Evolutionary conservation across 164 flowering plant species (phyloP).

Genomic region (Vitis cinerea): DNA sequence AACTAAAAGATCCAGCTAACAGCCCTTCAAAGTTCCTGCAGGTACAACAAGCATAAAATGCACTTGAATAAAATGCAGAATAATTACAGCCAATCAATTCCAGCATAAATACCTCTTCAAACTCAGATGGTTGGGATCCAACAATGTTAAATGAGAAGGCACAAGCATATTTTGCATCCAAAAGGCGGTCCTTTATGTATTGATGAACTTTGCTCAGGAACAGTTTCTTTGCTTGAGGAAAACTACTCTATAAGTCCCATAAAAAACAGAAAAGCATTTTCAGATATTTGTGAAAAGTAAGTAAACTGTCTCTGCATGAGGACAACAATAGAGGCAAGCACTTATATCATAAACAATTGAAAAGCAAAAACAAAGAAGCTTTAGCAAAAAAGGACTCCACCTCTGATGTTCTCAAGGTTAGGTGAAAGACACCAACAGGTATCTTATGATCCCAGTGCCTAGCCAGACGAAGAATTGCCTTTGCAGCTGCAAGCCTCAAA

Average conservation of each 20-base stretch:
- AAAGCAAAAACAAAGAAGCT: conserved; percentile 5
- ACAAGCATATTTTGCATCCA: conserved; percentile 91
- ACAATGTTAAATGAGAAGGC: conserved; percentile 52
- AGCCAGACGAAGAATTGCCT: conserved; percentile 81
- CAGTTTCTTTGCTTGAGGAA: conserved; percentile 64
- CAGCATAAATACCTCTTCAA: conserved; percentile 60
- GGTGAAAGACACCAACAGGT: conserved; percentile 74
- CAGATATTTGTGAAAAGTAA: neutral
- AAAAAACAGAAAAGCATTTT: conserved; percentile 1
- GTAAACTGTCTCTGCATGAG: neutral
- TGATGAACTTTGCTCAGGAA: conserved; percentile 86
- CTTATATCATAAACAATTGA: neutral
- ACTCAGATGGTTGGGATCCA: conserved; percentile 37
- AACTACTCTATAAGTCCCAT: conserved; percentile 41
- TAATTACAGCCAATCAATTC: conserved; percentile 1
- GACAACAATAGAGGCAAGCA: neutral
- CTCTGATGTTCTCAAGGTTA: conserved; percentile 75
- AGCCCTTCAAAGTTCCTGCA: neutral
- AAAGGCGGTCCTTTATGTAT: conserved; percentile 71
- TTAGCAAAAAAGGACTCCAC: conserved; percentile 28
- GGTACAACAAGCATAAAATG: neutral
- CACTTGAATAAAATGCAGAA: neutral
- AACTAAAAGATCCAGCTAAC: conserved; percentile 1
- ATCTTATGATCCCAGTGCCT: conserved; percentile 91
- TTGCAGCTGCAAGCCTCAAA: conserved; percentile 86